Percentiles rank a stretch among this genome's conserved stretches.
Conservation (phyloP, 768 basidiomycete genomes). For the Lactifluus volemus region DNA sequence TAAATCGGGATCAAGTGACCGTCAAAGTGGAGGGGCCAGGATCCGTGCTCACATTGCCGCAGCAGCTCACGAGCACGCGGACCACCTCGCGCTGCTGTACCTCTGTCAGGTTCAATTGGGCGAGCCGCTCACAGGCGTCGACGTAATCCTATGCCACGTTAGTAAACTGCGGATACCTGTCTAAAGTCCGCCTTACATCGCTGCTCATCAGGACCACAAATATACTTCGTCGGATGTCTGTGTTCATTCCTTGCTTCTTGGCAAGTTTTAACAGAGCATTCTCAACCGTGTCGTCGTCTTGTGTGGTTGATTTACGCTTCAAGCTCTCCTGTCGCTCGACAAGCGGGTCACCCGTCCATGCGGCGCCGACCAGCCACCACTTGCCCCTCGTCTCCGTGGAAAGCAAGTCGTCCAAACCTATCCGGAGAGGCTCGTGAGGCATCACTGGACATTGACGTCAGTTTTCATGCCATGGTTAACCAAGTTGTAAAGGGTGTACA, state of each 20-base stretch:
- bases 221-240: constrained; percentile 83
- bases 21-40: background rate
- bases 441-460: constrained; percentile 43
- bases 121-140: constrained; percentile 89
- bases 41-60: constrained; percentile 62
- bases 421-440: constrained; percentile 77
- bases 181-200: constrained; percentile 48
- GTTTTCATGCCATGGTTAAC: background rate
- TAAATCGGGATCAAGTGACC: background rate
- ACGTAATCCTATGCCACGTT: constrained; percentile 66
- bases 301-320: constrained; percentile 22
- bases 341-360: constrained; percentile 90
- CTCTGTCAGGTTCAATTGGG: constrained; percentile 75
- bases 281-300: constrained; percentile 26
- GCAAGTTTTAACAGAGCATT: constrained; percentile 68
- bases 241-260: constrained; percentile 96
- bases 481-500: constrained; percentile 33
- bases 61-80: constrained; percentile 89
- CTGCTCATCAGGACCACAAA: constrained; percentile 95
- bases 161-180: background rate
- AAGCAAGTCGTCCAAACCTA: constrained; percentile 78
- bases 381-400: constrained; percentile 82
- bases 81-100: constrained; percentile 91
- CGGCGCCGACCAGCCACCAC: constrained; percentile 98
- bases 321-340: constrained; percentile 51